phyloP scores from a whole-genome alignment of 139 green algal species.

The Tetradesmus obliquus region DNA sequence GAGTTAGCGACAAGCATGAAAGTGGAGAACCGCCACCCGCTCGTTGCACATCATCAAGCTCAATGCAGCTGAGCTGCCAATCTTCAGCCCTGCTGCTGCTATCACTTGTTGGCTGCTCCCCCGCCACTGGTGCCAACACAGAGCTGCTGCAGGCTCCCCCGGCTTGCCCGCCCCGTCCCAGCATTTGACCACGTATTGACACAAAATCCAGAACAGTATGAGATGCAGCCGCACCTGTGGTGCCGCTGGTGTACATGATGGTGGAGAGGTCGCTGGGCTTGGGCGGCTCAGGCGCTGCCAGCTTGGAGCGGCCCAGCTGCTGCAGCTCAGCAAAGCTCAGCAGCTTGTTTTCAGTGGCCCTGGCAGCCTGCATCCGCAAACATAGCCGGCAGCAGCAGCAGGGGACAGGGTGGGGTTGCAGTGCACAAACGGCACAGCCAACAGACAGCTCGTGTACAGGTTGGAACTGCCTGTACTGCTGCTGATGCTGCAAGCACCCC shows the following conservation, averaged over 20 bases:
- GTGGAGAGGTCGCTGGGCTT: constrained; percentile 84
- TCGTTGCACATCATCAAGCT: not conserved
- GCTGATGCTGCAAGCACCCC: not conserved
- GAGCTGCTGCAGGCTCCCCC: too few relatives aligned
- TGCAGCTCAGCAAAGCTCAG: constrained; percentile 71
- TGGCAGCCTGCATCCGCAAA: constrained; percentile 43
- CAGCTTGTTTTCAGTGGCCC: constrained; percentile 50
- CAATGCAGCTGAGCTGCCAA: not conserved
- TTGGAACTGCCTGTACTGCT: not conserved
- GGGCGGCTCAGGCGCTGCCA: constrained; percentile 49
- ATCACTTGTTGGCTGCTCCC: too few relatives aligned
- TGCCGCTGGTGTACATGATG: constrained; percentile 96
- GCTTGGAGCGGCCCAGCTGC: constrained; percentile 49
- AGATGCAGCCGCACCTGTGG: constrained; percentile 64
- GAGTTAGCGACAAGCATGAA: not conserved
- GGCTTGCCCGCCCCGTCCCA: not conserved
- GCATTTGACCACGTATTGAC: not conserved
- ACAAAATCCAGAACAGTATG: too few relatives aligned
- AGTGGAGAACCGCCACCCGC: not conserved
- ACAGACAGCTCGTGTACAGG: not conserved
- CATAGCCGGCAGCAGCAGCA: not conserved
- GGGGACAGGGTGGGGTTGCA: not conserved
- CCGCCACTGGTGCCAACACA: not conserved
- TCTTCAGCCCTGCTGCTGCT: not conserved
- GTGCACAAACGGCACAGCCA: too few relatives aligned